phyloP scores from a whole-genome alignment of 495 filamentous ascomycete genomes.

The Viridothelium virens region DNA sequence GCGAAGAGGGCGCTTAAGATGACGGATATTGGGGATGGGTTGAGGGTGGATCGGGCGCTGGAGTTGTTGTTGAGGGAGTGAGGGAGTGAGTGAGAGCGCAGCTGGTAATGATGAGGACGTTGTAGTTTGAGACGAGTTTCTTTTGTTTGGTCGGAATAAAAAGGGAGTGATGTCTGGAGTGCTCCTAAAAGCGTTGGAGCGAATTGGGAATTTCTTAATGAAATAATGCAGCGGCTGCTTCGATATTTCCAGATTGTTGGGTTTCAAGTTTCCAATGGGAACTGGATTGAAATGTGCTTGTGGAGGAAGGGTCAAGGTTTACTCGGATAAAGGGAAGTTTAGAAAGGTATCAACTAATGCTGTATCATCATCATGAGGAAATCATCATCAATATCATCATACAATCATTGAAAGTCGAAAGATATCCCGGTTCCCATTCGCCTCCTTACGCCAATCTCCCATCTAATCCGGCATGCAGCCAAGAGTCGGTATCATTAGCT shows the following conservation, averaged over 20 bases:
- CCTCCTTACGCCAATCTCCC: too few relatives aligned
- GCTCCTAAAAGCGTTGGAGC: neutral
- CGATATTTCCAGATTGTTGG: neutral
- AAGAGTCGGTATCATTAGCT: neutral
- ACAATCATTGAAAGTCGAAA: too few relatives aligned
- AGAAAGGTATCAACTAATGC: too few relatives aligned
- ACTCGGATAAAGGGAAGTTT: neutral
- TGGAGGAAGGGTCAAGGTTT: neutral
- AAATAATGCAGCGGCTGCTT: neutral
- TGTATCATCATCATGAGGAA: too few relatives aligned
- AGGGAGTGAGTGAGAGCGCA: neutral
- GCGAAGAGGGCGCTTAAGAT: constrained; percentile 33
- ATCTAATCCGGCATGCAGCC: too few relatives aligned
- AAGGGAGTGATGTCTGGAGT: neutral
- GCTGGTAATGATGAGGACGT: neutral
- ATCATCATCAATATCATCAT: too few relatives aligned
- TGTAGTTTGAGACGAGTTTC: neutral
- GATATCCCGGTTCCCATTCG: too few relatives aligned
- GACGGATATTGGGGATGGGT: constrained; percentile 37
- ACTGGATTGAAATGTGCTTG: neutral
- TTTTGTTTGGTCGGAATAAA: neutral
- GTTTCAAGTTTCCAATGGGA: neutral
- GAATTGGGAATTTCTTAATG: neutral
- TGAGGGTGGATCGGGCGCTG: constrained; percentile 37
- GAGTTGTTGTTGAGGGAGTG: constrained; percentile 33